These are phyloP conservation scores for Debaryomyces castellii DNA, from an alignment of 805 yeast genomes.

Conservation along the genomic window DNA sequence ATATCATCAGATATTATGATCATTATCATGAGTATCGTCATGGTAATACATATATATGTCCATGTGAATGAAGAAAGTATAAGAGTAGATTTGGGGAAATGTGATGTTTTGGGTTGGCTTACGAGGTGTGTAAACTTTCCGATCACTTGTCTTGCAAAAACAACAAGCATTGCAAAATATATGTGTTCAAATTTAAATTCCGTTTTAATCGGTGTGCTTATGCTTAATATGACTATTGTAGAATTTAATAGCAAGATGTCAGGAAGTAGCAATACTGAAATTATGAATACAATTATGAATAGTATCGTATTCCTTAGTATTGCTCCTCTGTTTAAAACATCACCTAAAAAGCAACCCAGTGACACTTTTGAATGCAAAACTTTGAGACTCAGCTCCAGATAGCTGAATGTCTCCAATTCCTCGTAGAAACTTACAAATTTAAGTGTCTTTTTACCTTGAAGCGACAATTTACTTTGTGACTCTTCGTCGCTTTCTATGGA, in stretches of 20 bases:
- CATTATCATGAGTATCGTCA: conserved; percentile 10
- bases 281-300: neutral
- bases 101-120: conserved; percentile 11
- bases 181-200: conserved; percentile 26
- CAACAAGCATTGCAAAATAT: conserved; percentile 13
- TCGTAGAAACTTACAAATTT: conserved; percentile 19
- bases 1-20: conserved; percentile 19
- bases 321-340: neutral
- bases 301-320: neutral
- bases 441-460: conserved; percentile 3
- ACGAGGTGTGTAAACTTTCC: conserved; percentile 10
- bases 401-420: conserved; percentile 12
- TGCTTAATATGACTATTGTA: conserved; percentile 13
- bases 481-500: neutral
- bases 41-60: conserved; percentile 19
- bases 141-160: conserved; percentile 12
- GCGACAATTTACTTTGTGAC: neutral
- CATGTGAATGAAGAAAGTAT: conserved; percentile 19
- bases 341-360: neutral
- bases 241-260: conserved; percentile 18
- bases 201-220: neutral
- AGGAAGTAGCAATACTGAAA: conserved; percentile 9
- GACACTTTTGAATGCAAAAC: conserved; percentile 1
- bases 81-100: conserved; percentile 14
- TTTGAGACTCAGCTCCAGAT: conserved; percentile 7